Percentiles rank a stretch among this genome's conserved stretches.
phyloP scores from a whole-genome alignment of 495 filamentous ascomycete species.

The Clavariopsis aquatica region DNA sequence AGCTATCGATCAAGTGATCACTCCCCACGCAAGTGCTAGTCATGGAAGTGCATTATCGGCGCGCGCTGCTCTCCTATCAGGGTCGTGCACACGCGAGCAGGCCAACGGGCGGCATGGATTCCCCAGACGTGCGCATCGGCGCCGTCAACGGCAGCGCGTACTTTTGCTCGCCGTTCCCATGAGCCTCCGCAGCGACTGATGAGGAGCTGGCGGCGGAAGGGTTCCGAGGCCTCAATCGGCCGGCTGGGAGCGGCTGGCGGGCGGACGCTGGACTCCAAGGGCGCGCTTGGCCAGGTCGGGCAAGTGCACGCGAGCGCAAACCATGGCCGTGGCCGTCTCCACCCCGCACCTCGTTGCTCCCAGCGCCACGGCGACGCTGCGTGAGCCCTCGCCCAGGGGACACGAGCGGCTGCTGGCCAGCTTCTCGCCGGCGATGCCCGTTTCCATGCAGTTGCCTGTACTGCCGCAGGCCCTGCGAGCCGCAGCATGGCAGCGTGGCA shows the following conservation, averaged over 20 bases:
- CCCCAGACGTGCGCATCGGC: too few relatives aligned
- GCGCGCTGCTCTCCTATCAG: slow-evolving; percentile 24
- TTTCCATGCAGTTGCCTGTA: neutral
- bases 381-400: slow-evolving; percentile 21
- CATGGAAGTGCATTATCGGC: slow-evolving; percentile 22
- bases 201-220: neutral
- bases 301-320: slow-evolving; percentile 27
- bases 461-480: neutral
- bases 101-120: slow-evolving; percentile 7
- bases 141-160: too few relatives aligned
- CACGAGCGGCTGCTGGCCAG: slow-evolving; percentile 21
- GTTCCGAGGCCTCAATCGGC: neutral
- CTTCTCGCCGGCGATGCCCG: slow-evolving; percentile 12
- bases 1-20: slow-evolving; percentile 18
- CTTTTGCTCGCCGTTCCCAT: neutral
- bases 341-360: slow-evolving; percentile 30
- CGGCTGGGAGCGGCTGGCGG: neutral
- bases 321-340: neutral
- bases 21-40: slow-evolving; percentile 33
- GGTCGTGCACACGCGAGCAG: slow-evolving; percentile 16
- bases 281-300: neutral
- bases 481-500: slow-evolving; percentile 21
- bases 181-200: neutral
- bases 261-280: neutral
- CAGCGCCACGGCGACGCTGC: slow-evolving; percentile 11